Conservation (phyloP, 2,329 filamentous ascomycete species). For the Triangularia verruculosa region DNA sequence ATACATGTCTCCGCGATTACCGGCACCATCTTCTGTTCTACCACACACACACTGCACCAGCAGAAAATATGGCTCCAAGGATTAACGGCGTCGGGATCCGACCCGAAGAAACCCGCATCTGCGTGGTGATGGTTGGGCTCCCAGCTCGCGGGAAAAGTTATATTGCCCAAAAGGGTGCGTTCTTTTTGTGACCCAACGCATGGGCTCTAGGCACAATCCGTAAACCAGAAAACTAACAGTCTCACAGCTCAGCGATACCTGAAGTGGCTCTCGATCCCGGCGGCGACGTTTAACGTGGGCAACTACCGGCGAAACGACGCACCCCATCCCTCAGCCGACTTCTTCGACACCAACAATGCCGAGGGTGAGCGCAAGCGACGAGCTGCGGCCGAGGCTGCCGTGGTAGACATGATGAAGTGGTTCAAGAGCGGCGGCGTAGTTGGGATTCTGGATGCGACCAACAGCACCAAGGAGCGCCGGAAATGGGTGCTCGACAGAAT, state of each 20-base stretch:
- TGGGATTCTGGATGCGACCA: conserved; percentile 93
- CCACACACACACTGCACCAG: conserved; percentile 15
- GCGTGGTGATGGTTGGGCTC: conserved; percentile 97
- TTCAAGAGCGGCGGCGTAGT: conserved; percentile 79
- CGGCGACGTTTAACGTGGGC: conserved; percentile 96
- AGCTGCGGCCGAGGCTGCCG: conserved; percentile 85
- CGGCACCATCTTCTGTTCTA: conserved; percentile 10
- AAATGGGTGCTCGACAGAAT: conserved; percentile 88
- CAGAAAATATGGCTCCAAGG: conserved; percentile 43
- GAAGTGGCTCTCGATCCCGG: conserved; percentile 91
- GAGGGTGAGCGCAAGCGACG: conserved; percentile 87
- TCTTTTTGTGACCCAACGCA: not conserved
- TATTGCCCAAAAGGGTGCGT: conserved; percentile 90
- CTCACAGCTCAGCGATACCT: conserved; percentile 81
- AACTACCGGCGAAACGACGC: conserved; percentile 88
- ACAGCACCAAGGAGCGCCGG: conserved; percentile 85
- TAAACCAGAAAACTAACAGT: conserved; percentile 10
- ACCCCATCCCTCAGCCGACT: conserved; percentile 86
- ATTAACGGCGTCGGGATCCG: conserved; percentile 71
- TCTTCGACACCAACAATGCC: conserved; percentile 87
- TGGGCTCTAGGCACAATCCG: too few relatives aligned
- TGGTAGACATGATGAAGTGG: conserved; percentile 93
- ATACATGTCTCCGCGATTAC: conserved; percentile 27
- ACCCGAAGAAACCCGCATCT: conserved; percentile 95
- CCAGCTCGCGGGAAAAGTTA: conserved; percentile 95